phyloP scores from a whole-genome alignment of 176 grass and related monocot genomes.

The Rhynchospora breviuscula region DNA sequence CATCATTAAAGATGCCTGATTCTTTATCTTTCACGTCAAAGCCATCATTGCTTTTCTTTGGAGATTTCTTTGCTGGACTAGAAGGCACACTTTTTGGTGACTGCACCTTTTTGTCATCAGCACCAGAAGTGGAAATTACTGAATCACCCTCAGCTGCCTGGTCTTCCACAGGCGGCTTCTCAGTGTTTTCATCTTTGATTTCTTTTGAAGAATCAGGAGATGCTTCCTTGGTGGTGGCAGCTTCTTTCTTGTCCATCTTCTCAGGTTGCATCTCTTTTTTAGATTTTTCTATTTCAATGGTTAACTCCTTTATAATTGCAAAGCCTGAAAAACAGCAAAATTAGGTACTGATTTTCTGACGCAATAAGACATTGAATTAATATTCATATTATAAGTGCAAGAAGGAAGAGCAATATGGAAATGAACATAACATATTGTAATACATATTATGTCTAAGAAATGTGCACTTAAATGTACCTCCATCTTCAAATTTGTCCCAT shows the following conservation, averaged over 20 bases:
- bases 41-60: slow-evolving; percentile 44
- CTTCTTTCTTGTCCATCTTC: slow-evolving; percentile 45
- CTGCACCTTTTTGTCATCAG: slow-evolving; percentile 14
- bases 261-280: slow-evolving; percentile 40
- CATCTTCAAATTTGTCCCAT: slow-evolving; percentile 93
- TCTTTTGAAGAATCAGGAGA: slow-evolving; percentile 35
- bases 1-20: slow-evolving; percentile 39
- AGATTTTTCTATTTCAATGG: slow-evolving; percentile 77
- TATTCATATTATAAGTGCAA: background rate
- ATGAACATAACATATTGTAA: background rate
- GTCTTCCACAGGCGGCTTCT: slow-evolving; percentile 38
- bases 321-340: slow-evolving; percentile 55
- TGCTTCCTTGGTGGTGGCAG: slow-evolving; percentile 25
- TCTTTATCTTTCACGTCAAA: slow-evolving; percentile 33
- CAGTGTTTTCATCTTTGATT: slow-evolving; percentile 48
- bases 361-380: background rate
- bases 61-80: slow-evolving; percentile 62
- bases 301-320: slow-evolving; percentile 87
- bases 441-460: background rate
- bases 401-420: background rate
- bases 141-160: slow-evolving; percentile 43
- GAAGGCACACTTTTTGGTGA: slow-evolving; percentile 45
- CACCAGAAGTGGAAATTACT: slow-evolving; percentile 31
- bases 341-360: background rate
- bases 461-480: slow-evolving; percentile 35